phyloP scores from a whole-genome alignment of 257 asterid species.

The Salvia hispanica region DNA sequence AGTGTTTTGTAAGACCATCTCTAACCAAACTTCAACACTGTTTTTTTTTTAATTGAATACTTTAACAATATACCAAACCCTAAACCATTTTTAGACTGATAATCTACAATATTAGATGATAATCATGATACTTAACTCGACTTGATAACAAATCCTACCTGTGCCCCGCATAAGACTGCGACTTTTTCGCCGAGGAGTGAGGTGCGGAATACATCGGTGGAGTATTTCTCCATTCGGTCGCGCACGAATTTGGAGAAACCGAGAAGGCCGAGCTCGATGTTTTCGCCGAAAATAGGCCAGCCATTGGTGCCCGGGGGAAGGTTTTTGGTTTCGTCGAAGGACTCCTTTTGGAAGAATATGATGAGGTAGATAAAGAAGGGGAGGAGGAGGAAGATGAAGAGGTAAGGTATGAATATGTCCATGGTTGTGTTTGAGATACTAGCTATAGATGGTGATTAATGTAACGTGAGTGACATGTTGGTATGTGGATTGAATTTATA shows the following conservation, averaged over 20 bases:
- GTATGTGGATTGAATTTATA: no score
- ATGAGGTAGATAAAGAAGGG: slow-evolving; percentile 41
- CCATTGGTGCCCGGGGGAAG: slow-evolving; percentile 61
- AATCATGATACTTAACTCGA: no score
- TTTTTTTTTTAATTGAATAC: no score
- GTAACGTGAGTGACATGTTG: no score
- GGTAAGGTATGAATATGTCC: slow-evolving; percentile 38
- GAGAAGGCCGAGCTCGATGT: slow-evolving; percentile 39
- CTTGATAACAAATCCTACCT: not conserved
- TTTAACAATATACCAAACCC: no score
- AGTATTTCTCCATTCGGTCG: slow-evolving; percentile 54
- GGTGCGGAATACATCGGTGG: slow-evolving; percentile 50
- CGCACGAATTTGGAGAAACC: slow-evolving; percentile 54
- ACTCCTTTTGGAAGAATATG: slow-evolving; percentile 23
- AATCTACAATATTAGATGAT: no score
- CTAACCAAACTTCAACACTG: no score
- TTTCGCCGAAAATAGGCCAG: slow-evolving; percentile 71
- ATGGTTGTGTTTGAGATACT: slow-evolving; percentile 5
- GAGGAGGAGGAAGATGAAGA: slow-evolving; percentile 41
- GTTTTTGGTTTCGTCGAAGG: slow-evolving; percentile 19
- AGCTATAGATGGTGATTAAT: not conserved
- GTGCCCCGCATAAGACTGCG: slow-evolving; percentile 61
- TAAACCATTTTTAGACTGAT: no score
- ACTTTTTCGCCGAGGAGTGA: slow-evolving; percentile 55
- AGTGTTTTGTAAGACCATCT: no score